Percentiles rank a stretch among this genome's conserved stretches.
Conservation (phyloP, 2,329 filamentous ascomycete genomes). For the Cercospora zeae-maydis region DNA sequence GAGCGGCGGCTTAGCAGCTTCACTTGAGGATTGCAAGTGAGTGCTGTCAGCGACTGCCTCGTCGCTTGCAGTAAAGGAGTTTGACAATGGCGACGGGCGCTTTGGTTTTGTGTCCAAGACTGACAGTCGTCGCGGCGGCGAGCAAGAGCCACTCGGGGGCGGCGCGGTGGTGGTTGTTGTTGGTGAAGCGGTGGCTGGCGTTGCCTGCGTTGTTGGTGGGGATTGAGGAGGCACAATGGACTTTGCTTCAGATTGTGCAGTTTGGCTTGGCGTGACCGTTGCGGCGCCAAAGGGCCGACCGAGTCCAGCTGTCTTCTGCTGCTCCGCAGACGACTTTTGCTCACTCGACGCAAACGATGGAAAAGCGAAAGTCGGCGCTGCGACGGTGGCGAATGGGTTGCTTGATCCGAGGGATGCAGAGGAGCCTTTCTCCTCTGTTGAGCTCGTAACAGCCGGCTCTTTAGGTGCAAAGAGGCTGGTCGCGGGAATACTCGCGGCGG, state of each 20-base stretch:
- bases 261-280: constrained; percentile 13
- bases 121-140: constrained; percentile 19
- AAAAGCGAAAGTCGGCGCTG: constrained; percentile 7
- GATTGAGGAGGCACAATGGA: constrained; percentile 14
- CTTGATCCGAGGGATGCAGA: background rate
- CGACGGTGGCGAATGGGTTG: constrained; percentile 6
- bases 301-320: background rate
- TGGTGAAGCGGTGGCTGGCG: constrained; percentile 4
- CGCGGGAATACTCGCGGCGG: background rate
- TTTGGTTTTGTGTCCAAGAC: constrained; percentile 29
- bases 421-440: background rate
- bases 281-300: constrained; percentile 9
- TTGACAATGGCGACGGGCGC: constrained; percentile 35
- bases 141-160: constrained; percentile 18
- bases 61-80: constrained; percentile 29
- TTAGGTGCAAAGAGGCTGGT: constrained; percentile 11
- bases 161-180: constrained; percentile 9
- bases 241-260: constrained; percentile 24
- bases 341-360: background rate
- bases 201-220: constrained; percentile 14
- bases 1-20: constrained; percentile 10
- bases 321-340: background rate
- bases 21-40: background rate
- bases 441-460: background rate
- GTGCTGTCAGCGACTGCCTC: constrained; percentile 1